Evolutionary conservation across 129 eudicot species (phyloP).

Genomic region (Flaveria robusta): DNA sequence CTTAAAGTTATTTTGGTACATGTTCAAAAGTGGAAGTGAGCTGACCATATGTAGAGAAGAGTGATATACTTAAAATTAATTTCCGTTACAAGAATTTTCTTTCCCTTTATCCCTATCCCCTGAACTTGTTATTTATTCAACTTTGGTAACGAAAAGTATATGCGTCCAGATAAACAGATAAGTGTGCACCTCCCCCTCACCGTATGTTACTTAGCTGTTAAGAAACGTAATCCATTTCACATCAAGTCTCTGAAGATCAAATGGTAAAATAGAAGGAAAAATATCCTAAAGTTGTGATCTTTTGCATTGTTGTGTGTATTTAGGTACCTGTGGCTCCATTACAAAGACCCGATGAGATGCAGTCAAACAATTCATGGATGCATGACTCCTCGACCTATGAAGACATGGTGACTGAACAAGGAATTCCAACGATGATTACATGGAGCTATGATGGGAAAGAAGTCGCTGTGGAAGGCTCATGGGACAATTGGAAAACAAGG

Average conservation of each 20-base stretch:
- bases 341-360: slow-evolving; percentile 94
- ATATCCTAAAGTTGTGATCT: slow-evolving; percentile 18
- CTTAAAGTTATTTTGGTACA: neutral
- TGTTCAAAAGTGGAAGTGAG: neutral
- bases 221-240: slow-evolving; percentile 11
- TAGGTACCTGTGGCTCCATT: slow-evolving; percentile 91
- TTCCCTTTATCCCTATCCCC: slow-evolving; percentile 1
- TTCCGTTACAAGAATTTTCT: slow-evolving; percentile 7
- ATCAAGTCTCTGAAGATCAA: slow-evolving; percentile 1
- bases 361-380: slow-evolving; percentile 88
- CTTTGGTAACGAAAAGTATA: slow-evolving; percentile 16
- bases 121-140: neutral
- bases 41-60: slow-evolving; percentile 7
- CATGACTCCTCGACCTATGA: slow-evolving; percentile 64
- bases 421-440: slow-evolving; percentile 93
- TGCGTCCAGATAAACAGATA: neutral
- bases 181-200: neutral
- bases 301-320: slow-evolving; percentile 17
- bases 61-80: neutral
- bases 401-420: slow-evolving; percentile 61
- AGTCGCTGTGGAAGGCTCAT: slow-evolving; percentile 92
- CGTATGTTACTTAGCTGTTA: slow-evolving; percentile 15
- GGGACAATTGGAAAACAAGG: slow-evolving; percentile 99
- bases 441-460: slow-evolving; percentile 95
- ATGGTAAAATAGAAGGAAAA: neutral